Percentiles rank a stretch among this genome's conserved stretches.
These are phyloP conservation scores for Colletotrichum brevisporum DNA, from an alignment of 2,329 filamentous ascomycete species.

Conservation along the genomic window DNA sequence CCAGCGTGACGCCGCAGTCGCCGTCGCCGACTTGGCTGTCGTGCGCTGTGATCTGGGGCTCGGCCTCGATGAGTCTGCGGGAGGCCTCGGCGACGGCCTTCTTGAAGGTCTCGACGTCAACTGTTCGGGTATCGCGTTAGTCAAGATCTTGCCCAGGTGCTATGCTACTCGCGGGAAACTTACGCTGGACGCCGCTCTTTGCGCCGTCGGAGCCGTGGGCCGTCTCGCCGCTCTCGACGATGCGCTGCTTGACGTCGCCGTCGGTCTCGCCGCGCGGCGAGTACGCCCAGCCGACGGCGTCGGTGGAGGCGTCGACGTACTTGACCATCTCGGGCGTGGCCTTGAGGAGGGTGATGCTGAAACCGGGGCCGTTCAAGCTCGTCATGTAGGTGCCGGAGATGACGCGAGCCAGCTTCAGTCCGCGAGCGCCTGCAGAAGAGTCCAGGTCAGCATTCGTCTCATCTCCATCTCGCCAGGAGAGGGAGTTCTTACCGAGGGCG, in stretches of 20 bases:
- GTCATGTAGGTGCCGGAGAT: constrained; percentile 80
- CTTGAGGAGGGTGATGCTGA: constrained; percentile 77
- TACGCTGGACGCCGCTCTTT: constrained; percentile 28
- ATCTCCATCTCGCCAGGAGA: constrained; percentile 65
- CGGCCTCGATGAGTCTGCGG: constrained; percentile 55
- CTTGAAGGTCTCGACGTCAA: constrained; percentile 26
- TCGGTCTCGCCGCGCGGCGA: constrained; percentile 5
- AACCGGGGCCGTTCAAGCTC: constrained; percentile 79
- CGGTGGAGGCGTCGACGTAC: constrained; percentile 76
- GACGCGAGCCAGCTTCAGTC: constrained; percentile 50
- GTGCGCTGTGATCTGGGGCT: constrained; percentile 49
- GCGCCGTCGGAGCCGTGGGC: constrained; percentile 61
- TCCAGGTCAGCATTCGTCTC: constrained; percentile 47
- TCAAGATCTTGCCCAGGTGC: no score
- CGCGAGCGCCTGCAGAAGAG: background rate
- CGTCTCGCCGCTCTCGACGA: constrained; percentile 74
- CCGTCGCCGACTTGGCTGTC: constrained; percentile 52
- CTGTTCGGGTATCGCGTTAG: background rate
- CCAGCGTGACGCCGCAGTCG: constrained; percentile 52
- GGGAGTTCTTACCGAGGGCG: constrained; percentile 70
- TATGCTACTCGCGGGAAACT: no score
- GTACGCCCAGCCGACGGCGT: constrained; percentile 75
- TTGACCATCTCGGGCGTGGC: constrained; percentile 76
- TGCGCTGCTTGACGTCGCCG: constrained; percentile 65
- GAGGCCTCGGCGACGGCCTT: constrained; percentile 23